Evolutionary conservation across 2,329 filamentous ascomycete genomes (phyloP).

Genomic region (Clarireedia paspali): DNA sequence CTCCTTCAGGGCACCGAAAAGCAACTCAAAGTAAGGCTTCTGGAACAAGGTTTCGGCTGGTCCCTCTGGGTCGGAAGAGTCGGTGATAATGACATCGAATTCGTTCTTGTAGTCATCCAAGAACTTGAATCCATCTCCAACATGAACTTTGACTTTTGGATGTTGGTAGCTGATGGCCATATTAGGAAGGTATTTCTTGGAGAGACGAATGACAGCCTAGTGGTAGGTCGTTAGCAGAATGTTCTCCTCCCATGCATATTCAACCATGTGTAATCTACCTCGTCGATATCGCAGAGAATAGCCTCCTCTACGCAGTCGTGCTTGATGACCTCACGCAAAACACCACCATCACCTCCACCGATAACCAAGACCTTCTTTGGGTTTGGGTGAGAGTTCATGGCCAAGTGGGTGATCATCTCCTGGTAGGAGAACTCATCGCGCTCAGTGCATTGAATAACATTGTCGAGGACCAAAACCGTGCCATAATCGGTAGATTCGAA

Average conservation of each 20-base stretch:
- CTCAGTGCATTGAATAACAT: constrained; percentile 98
- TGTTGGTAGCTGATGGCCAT: constrained; percentile 93
- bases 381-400: constrained; percentile 96
- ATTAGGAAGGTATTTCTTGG: constrained; percentile 92
- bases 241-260: not conserved
- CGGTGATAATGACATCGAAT: constrained; percentile 99
- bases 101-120: constrained; percentile 91
- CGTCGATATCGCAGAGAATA: constrained; percentile 95
- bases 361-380: constrained; percentile 98
- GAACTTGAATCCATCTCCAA: constrained; percentile 99
- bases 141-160: constrained; percentile 85
- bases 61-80: constrained; percentile 94
- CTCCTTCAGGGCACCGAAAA: constrained; percentile 81
- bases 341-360: constrained; percentile 93
- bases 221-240: constrained; percentile 11
- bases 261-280: constrained; percentile 43
- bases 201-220: constrained; percentile 90
- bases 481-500: constrained; percentile 98
- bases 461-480: constrained; percentile 93
- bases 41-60: constrained; percentile 95
- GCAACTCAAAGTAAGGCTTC: constrained; percentile 96
- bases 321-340: constrained; percentile 98
- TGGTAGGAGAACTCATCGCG: constrained; percentile 99
- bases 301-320: constrained; percentile 96
- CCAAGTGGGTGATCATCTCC: constrained; percentile 99